A percentile compares a stretch with the other conserved stretches of the same genome.
phyloP scores from a whole-genome alignment of 345 rosid genomes.

The Eucalyptus sideroxylon region DNA sequence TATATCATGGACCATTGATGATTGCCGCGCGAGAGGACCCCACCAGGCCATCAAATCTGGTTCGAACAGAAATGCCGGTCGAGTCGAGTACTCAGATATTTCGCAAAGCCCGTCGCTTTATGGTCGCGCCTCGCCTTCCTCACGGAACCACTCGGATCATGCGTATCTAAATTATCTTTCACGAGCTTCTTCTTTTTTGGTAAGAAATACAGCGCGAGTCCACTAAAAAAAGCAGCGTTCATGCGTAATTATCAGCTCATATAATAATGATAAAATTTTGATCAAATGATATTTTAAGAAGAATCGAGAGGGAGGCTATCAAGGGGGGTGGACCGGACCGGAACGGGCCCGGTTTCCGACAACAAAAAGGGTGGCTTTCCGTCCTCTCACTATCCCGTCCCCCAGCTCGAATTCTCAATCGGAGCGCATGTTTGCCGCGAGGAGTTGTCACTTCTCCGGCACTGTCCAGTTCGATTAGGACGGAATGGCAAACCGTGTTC shows the following conservation, averaged over 20 bases:
- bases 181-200: fast-evolving
- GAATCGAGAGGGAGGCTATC: background rate
- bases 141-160: background rate
- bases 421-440: background rate
- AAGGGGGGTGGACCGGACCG: background rate
- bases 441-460: background rate
- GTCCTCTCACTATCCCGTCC: background rate
- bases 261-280: fast-evolving
- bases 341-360: background rate
- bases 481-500: background rate
- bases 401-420: background rate
- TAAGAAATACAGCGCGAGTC: background rate
- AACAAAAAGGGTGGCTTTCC: background rate
- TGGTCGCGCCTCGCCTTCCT: background rate
- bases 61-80: background rate
- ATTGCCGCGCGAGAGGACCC: background rate
- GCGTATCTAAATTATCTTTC: background rate
- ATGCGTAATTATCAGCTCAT: background rate
- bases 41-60: background rate
- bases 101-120: background rate
- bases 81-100: background rate
- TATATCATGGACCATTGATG: background rate
- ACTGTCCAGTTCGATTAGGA: background rate
- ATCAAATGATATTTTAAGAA: background rate
- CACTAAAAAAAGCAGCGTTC: background rate